phyloP scores from a whole-genome alignment of 73 alveolate species.

The Paramecium pentaurelia region DNA sequence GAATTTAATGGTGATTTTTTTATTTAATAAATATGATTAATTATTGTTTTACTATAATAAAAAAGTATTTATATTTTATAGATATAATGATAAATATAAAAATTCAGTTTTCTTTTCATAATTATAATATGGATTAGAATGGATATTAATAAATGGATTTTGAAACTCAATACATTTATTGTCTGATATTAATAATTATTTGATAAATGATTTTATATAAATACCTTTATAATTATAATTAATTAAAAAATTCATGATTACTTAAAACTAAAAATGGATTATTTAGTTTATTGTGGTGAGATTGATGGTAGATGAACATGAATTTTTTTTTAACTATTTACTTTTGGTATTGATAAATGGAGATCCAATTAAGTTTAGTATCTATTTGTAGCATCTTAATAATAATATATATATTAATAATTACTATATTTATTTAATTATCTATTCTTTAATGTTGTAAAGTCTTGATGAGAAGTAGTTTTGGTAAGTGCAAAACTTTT shows the following conservation, averaged over 20 bases:
- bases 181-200: no score
- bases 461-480: background rate
- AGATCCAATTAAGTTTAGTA: background rate
- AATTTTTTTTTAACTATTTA: background rate
- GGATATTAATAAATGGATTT: no score
- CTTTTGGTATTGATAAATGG: background rate
- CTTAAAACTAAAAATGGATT: background rate
- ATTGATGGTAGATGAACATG: background rate
- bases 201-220: no score
- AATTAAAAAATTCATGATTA: background rate
- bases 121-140: no score
- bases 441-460: background rate
- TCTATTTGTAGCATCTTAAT: background rate
- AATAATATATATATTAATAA: background rate
- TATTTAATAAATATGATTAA: no score
- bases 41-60: background rate
- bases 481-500: background rate
- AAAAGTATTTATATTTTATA: no score
- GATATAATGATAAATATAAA: no score
- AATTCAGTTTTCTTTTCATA: no score
- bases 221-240: background rate
- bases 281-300: background rate
- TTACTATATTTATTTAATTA: background rate
- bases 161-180: no score
- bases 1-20: background rate